phyloP scores from a whole-genome alignment of 805 yeast genomes.

The Suhomyces sp. region DNA sequence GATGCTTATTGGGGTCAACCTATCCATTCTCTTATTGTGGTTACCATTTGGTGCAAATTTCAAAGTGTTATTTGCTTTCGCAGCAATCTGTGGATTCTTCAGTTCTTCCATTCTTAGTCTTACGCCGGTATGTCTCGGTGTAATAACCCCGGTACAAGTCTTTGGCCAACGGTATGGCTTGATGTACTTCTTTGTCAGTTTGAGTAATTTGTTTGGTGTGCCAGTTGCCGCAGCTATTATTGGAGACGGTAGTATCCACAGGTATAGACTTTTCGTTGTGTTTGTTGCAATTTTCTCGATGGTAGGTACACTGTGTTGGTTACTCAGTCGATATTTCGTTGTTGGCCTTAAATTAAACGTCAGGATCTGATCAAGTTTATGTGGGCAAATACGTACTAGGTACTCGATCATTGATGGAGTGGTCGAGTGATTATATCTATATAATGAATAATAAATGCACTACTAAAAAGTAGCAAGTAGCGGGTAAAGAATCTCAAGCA shows the following conservation, averaged over 20 bases:
- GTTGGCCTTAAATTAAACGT: constrained; percentile 27
- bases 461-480: too few relatives aligned
- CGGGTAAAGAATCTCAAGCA: too few relatives aligned
- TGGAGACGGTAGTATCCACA: constrained; percentile 27
- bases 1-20: constrained; percentile 45
- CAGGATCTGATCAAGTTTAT: constrained; percentile 9
- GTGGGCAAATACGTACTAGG: too few relatives aligned
- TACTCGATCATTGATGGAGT: too few relatives aligned
- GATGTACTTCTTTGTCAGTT: constrained; percentile 57
- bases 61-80: constrained; percentile 49
- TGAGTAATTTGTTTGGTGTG: constrained; percentile 36
- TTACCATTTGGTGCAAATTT: constrained; percentile 55
- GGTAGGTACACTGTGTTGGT: constrained; percentile 29
- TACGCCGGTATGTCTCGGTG: constrained; percentile 69
- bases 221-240: constrained; percentile 39
- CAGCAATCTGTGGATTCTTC: constrained; percentile 56
- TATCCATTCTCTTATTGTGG: constrained; percentile 60
- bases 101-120: constrained; percentile 62
- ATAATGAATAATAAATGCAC: too few relatives aligned
- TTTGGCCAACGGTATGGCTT: constrained; percentile 73
- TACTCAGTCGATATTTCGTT: constrained; percentile 26
- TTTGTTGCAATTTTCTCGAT: constrained; percentile 32
- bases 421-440: too few relatives aligned
- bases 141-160: constrained; percentile 58
- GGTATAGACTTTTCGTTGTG: constrained; percentile 32